Base-by-base conservation (phyloP, 192 early-diverging fungal species). In the Coemansia sp. region DNA sequence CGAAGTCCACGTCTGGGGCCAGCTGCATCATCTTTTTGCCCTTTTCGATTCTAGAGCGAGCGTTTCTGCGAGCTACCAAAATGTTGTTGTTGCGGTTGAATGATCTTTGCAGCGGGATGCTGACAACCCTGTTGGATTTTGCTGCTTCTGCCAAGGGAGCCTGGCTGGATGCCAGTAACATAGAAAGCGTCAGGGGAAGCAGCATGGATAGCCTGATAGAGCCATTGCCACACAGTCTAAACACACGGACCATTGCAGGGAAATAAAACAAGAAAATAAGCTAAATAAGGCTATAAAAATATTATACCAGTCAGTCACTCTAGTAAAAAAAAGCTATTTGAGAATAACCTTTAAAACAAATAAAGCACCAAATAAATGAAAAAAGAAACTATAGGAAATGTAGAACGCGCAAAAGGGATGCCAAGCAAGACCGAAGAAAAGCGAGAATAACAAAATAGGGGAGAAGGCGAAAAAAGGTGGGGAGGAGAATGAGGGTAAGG, bases 31-130 rank as follows among this genome's bases (percentile, higher is more conserved):
- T 34, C 32, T 29, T 22, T 45, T 71, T 71, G 61, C 54, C 24
- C 39, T 53, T 55, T 22, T 58, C 42, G 29, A 69, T 52, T 22
- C 25, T 30, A 6, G 54, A 34, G 29, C 75, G 69, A 9, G 75
- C 75, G 25, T 58, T 62, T 11, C 75, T 65, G 16, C 75, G 59
- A 20, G 75, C 67, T 27, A 72, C 70, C 28, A 78, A 58, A 42
- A 78, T 78, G 61, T 78, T 78, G 75, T 67, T 78, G 67, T 78
- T 78, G 55, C 75, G 66, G 53, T 78, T 78, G 61, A 71, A 78
- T 47, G 75, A 78, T 32, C 75, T 58, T 58, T 78, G 75, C 20
- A 78, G 63, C 2, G 69, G 69, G 34, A 78, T 78, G 25, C 66
- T 65, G n/a, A 78, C 69, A 4, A 61, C 47, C 1, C 62, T 20